Evolutionary conservation across 257 asterid genomes (phyloP), one percentile per base, ranked within the genome.

Genomic region (Nicotiana attenuata): DNA sequence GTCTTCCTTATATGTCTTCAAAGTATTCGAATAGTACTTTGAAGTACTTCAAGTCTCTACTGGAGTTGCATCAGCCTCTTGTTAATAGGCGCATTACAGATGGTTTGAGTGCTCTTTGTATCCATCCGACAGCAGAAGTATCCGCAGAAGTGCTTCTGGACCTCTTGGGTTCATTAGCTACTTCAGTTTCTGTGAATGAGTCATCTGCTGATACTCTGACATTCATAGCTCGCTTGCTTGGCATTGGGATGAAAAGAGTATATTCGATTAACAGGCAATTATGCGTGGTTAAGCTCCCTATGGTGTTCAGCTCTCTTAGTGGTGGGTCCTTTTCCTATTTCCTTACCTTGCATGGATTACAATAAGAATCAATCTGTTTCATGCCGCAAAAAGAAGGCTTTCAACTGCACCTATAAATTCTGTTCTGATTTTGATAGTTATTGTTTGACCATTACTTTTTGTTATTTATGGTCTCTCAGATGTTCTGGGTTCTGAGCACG

Each of bases 261-360:
- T 92, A 88, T 86, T 85, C 89, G 10, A 88, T 91, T 56, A 88
- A 93, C 87, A 87, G 93, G 88, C 85, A 92, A 81, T 87, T 91
- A 33, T 96, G 98, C 84, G 94, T 93, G 78, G 90, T 87, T 82
- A 94, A 94, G 93, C 97, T 96, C 76, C 98, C 98, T 55, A 80
- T 93, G 47, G 76, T 96, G 31, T 89, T 93, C 86, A 94, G 50
- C 87, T 89, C 92, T 6, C 93, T 96, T 52, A 88, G 88, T 89
- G 99, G 98, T 96, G 65, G 71, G 81, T 80, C 50, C 29, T 85
- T 85, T 17, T 4, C 1, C 60, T 47, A 26, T 28, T 82, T 28
- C 52, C 57, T 75, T 77, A 41, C 78, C 60, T 45, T 22, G 78
- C 22, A 47, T 22, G 14, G 78, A 71, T 71, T 14, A 28, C 33